Conservation (phyloP, 2,329 filamentous ascomycete genomes). For the Hypoxylon sp. region DNA sequence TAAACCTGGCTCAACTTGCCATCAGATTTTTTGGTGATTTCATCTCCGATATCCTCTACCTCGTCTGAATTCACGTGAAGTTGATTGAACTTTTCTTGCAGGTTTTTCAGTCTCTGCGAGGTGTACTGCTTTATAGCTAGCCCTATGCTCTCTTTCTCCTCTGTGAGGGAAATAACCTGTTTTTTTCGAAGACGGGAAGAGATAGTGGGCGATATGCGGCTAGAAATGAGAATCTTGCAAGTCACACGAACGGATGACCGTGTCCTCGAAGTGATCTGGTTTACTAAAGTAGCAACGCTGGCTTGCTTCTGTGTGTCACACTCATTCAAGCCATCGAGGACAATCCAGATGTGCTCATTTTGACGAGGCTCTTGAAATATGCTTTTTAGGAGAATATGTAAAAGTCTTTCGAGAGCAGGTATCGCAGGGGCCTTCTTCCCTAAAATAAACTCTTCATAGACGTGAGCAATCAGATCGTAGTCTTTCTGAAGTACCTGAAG, state of each 20-base stretch:
- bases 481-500: not conserved
- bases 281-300: not conserved
- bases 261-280: not conserved
- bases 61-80: not conserved
- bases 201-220: not conserved
- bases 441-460: not conserved
- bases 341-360: not conserved
- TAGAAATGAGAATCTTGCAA: conserved; percentile 4
- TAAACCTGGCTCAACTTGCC: not conserved
- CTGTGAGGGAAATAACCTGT: not conserved
- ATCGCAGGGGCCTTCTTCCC: not conserved
- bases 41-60: not conserved
- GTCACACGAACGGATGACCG: not conserved
- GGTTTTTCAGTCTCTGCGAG: not conserved
- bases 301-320: not conserved
- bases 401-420: not conserved
- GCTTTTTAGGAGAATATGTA: not conserved
- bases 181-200: not conserved
- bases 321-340: not conserved
- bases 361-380: not conserved
- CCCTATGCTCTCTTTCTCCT: not conserved
- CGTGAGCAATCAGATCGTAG: not conserved
- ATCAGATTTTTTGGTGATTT: not conserved
- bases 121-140: not conserved
- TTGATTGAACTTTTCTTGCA: not conserved